Conservation (phyloP, 1,284 basidiomycete genomes). For the Macrocystidia cucumis region DNA sequence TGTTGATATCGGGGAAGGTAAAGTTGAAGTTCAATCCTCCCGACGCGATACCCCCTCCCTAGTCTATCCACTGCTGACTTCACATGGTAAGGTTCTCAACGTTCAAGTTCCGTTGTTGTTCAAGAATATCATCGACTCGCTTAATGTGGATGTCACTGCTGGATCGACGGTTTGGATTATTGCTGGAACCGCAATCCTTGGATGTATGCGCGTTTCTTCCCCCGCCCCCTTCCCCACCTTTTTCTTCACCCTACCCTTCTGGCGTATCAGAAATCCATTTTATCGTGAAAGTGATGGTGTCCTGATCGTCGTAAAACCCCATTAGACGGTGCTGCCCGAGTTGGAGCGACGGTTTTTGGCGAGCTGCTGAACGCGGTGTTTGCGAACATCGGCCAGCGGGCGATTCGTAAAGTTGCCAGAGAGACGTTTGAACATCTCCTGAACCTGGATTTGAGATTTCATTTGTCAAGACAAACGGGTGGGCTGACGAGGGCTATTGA, state of each 20-base stretch:
- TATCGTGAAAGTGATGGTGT: neutral
- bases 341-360: constrained; percentile 85
- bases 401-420: constrained; percentile 88
- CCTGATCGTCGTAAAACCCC: too few species aligned
- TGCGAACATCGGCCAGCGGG: constrained; percentile 91
- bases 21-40: too few species aligned
- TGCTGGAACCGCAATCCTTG: constrained; percentile 83
- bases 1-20: constrained; percentile 88
- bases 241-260: neutral
- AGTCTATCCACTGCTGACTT: neutral
- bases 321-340: constrained; percentile 84
- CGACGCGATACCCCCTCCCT: too few species aligned
- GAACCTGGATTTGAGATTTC: constrained; percentile 88
- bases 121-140: constrained; percentile 84
- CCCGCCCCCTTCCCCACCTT: too few species aligned
- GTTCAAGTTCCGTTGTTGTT: constrained; percentile 97
- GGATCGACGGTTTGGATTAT: constrained; percentile 86
- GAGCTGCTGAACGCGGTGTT: constrained; percentile 96
- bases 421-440: constrained; percentile 93
- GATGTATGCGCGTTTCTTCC: constrained; percentile 86
- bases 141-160: constrained; percentile 81
- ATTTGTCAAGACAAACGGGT: constrained; percentile 90
- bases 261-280: neutral
- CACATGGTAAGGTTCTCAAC: constrained; percentile 63
- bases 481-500: constrained; percentile 96